Percentiles rank a stretch among this genome's conserved stretches.
Conservation (phyloP, 2,329 filamentous ascomycete genomes). For the Colletotrichum musicola region DNA sequence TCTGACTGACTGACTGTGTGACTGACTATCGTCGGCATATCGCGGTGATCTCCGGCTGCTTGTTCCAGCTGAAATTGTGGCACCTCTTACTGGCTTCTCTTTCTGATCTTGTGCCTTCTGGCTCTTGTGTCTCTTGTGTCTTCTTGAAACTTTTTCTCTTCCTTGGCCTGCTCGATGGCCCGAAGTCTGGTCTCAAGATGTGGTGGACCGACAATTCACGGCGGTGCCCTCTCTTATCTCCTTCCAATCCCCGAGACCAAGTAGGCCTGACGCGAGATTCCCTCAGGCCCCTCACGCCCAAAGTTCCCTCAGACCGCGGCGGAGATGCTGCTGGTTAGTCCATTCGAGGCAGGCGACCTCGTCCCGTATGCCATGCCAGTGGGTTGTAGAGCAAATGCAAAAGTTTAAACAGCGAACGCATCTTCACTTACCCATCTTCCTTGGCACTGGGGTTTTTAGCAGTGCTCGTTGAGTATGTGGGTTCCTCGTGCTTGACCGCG, state of each 20-base stretch:
- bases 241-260: slow-evolving; percentile 34
- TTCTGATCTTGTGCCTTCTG: slow-evolving; percentile 21
- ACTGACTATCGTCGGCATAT: slow-evolving; percentile 41
- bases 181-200: slow-evolving; percentile 32
- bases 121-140: slow-evolving; percentile 18
- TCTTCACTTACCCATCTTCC: slow-evolving; percentile 84
- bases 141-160: slow-evolving; percentile 5
- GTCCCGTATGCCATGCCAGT: slow-evolving; percentile 8
- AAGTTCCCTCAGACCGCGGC: slow-evolving; percentile 25
- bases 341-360: slow-evolving; percentile 2
- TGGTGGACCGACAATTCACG: slow-evolving; percentile 13
- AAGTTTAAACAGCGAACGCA: slow-evolving; percentile 39
- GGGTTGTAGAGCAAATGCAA: slow-evolving; percentile 19
- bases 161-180: slow-evolving; percentile 34
- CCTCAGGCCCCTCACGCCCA: slow-evolving; percentile 23
- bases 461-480: slow-evolving; percentile 46
- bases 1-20: slow-evolving; percentile 30
- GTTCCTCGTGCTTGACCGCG: slow-evolving; percentile 46
- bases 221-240: slow-evolving; percentile 29
- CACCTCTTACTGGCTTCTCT: slow-evolving; percentile 39
- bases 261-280: slow-evolving; percentile 25
- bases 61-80: slow-evolving; percentile 35
- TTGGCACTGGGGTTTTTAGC: slow-evolving; percentile 77
- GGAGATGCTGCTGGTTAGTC: slow-evolving; percentile 31
- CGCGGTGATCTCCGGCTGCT: slow-evolving; percentile 39